These are phyloP conservation scores for Salinomyces thailandicus DNA, from an alignment of 2,329 filamentous ascomycete species.

Conservation along the genomic window DNA sequence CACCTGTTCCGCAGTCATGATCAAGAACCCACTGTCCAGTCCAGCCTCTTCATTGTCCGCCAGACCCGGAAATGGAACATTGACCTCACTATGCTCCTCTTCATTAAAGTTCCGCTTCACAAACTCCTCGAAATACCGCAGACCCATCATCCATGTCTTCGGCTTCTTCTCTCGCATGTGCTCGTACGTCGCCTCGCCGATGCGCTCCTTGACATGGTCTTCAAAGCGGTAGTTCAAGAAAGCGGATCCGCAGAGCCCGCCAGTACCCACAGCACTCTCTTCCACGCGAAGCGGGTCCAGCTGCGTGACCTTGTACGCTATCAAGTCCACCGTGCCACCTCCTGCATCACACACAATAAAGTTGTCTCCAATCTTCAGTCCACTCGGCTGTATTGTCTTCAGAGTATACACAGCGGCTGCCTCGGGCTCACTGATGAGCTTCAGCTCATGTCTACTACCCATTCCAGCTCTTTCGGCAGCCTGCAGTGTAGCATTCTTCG, in stretches of 20 bases:
- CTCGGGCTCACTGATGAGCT: slow-evolving; percentile 73
- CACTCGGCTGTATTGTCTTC: slow-evolving; percentile 67
- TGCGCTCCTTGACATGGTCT: slow-evolving; percentile 58
- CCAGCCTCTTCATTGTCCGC: slow-evolving; percentile 66
- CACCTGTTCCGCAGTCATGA: slow-evolving; percentile 62
- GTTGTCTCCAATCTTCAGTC: slow-evolving; percentile 55
- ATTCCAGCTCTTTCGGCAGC: slow-evolving; percentile 71
- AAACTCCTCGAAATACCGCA: slow-evolving; percentile 74
- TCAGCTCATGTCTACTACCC: slow-evolving; percentile 57
- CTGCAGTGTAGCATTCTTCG: slow-evolving; percentile 72
- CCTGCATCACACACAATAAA: slow-evolving; percentile 49
- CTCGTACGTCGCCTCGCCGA: slow-evolving; percentile 55
- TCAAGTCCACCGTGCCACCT: slow-evolving; percentile 59
- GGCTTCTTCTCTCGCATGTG: slow-evolving; percentile 68
- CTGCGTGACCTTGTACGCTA: slow-evolving; percentile 71
- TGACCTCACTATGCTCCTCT: slow-evolving; percentile 54
- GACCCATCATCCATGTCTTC: slow-evolving; percentile 63
- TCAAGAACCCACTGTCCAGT: slow-evolving; percentile 64
- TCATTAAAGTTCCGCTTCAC: slow-evolving; percentile 78
- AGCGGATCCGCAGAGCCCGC: slow-evolving; percentile 65
- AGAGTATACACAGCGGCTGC: slow-evolving; percentile 71
- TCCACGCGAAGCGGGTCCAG: slow-evolving; percentile 61
- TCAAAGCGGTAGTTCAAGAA: slow-evolving; percentile 75
- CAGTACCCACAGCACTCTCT: slow-evolving; percentile 69
- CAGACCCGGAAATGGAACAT: slow-evolving; percentile 66